These are phyloP conservation scores for Hyphodiscus sp. DNA, from an alignment of 2,329 filamentous ascomycete species.

Conservation along the genomic window DNA sequence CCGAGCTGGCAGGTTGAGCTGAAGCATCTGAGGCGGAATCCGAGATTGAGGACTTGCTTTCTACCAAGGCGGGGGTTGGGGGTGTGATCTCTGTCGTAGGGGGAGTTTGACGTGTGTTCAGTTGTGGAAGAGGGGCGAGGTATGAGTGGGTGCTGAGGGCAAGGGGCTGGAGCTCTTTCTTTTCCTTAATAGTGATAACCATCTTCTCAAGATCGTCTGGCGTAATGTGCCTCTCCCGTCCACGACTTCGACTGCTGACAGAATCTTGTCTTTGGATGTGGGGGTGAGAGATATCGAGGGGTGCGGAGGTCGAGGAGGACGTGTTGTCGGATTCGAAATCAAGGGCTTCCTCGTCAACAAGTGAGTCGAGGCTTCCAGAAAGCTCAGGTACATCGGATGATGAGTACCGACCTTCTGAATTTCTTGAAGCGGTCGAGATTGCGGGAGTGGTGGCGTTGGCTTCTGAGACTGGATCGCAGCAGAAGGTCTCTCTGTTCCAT, in stretches of 20 bases:
- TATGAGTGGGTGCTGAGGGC: conserved; percentile 33
- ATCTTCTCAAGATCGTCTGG: conserved; percentile 90
- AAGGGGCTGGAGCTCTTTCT: conserved; percentile 58
- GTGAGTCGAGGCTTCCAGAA: conserved; percentile 71
- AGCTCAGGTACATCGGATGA: conserved; percentile 62
- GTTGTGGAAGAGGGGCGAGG: conserved; percentile 36
- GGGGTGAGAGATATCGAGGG: conserved; percentile 57
- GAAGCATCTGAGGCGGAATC: conserved; percentile 27
- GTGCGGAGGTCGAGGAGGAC: conserved; percentile 39
- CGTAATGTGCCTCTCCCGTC: conserved; percentile 82
- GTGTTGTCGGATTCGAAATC: conserved; percentile 41
- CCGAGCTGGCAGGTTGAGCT: not conserved
- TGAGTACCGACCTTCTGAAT: conserved; percentile 31
- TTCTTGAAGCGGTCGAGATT: conserved; percentile 30
- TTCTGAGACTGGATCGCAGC: conserved; percentile 61
- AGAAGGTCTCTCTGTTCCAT: conserved; percentile 91
- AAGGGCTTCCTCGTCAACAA: conserved; percentile 60
- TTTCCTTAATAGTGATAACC: conserved; percentile 85
- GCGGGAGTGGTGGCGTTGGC: conserved; percentile 38
- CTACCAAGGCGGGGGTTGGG: conserved; percentile 30
- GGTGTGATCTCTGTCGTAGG: conserved; percentile 53
- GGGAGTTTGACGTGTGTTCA: conserved; percentile 39
- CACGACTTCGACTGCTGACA: conserved; percentile 62
- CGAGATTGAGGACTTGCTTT: conserved; percentile 18
- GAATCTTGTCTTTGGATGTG: conserved; percentile 67